phyloP scores from a whole-genome alignment of 495 filamentous ascomycete species.

The Glarea lozoyensis region DNA sequence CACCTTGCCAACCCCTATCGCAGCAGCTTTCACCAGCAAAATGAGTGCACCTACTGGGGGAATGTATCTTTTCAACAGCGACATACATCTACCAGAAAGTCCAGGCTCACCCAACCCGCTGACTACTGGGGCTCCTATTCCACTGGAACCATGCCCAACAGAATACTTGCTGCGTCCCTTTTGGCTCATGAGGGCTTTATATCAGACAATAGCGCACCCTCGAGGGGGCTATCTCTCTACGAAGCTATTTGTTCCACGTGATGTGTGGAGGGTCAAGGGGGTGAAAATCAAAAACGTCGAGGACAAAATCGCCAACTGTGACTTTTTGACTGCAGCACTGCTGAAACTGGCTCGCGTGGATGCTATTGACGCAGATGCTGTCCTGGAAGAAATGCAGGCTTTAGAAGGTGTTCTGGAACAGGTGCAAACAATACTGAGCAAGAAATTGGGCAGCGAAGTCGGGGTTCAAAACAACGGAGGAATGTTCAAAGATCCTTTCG shows the following conservation, averaged over 20 bases:
- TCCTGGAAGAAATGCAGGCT: constrained; percentile 92
- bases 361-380: constrained; percentile 78
- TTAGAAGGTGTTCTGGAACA: constrained; percentile 82
- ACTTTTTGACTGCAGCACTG: constrained; percentile 83
- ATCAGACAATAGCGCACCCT: constrained; percentile 85
- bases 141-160: constrained; percentile 86
- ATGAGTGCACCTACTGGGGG: constrained; percentile 51
- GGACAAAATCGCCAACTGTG: constrained; percentile 91
- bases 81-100: constrained; percentile 66
- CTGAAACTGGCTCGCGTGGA: constrained; percentile 76
- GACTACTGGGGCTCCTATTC: constrained; percentile 46
- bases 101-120: constrained; percentile 58
- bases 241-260: constrained; percentile 81
- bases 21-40: constrained; percentile 42
- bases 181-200: constrained; percentile 91
- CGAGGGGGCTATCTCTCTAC: constrained; percentile 87
- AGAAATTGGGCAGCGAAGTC: constrained; percentile 86
- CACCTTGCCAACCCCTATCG: constrained; percentile 61
- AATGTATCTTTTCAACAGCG: constrained; percentile 73
- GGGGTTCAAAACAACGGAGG: constrained; percentile 61
- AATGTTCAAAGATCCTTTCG: constrained; percentile 58
- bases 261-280: constrained; percentile 89
- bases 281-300: constrained; percentile 86
- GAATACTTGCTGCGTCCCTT: constrained; percentile 82
- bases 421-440: constrained; percentile 63